A percentile compares a stretch with the other conserved stretches of the same genome.
Evolutionary conservation across 805 yeast species (phyloP).

Genomic region (Wickerhamiella siamensis): DNA sequence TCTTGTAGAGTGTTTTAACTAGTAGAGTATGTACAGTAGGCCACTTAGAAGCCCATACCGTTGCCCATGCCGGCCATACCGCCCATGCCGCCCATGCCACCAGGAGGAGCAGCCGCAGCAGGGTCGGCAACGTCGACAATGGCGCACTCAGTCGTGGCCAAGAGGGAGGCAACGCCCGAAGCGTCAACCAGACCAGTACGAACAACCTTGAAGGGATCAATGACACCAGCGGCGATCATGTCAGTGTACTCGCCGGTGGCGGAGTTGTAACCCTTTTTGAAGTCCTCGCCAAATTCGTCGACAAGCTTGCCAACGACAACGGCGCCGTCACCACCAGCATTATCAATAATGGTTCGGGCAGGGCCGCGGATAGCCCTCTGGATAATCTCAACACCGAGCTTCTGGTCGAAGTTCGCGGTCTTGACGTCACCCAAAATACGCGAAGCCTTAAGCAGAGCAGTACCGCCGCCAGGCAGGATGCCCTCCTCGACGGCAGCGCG

Average conservation of each 20-base stretch:
- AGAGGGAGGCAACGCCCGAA: constrained; percentile 89
- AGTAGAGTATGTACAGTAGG: constrained; percentile 3
- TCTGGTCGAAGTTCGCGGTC: constrained; percentile 86
- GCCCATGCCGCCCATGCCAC: constrained; percentile 44
- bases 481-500: constrained; percentile 99
- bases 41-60: constrained; percentile 23
- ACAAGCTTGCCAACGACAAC: constrained; percentile 83
- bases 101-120: constrained; percentile 39
- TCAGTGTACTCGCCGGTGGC: constrained; percentile 87
- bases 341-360: constrained; percentile 87
- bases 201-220: constrained; percentile 97
- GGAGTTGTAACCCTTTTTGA: constrained; percentile 84
- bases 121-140: constrained; percentile 88
- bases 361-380: constrained; percentile 88
- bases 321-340: constrained; percentile 96
- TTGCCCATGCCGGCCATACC: constrained; percentile 29
- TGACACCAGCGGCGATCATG: constrained; percentile 93
- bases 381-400: constrained; percentile 88
- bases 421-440: constrained; percentile 53
- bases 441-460: constrained; percentile 90
- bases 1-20: background rate
- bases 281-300: constrained; percentile 45
- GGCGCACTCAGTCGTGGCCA: constrained; percentile 98
- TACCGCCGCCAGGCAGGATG: constrained; percentile 98
- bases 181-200: constrained; percentile 93